Base-by-base conservation (phyloP, 2,329 filamentous ascomycete species). In the Fusarium metavorans region DNA sequence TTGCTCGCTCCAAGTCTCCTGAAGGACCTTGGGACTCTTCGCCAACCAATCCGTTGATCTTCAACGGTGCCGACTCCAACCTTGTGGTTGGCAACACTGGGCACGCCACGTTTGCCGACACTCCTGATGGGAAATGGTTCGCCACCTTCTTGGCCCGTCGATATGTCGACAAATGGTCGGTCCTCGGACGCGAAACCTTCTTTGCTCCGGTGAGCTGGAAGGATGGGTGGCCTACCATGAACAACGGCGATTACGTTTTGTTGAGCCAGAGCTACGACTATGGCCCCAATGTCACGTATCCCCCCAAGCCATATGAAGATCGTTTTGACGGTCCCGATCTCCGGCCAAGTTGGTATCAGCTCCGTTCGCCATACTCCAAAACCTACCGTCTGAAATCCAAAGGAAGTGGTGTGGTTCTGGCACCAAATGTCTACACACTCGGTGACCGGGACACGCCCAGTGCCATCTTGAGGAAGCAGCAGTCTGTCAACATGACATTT, bases 41-140 rank as follows among this genome's bases (percentile, higher is more conserved):
- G 1, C 83, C 84, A 1, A 79, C 77, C 18, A 86, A 86, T 50
- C 84, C 84, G 4, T 80, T 78, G 5, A 68, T 78, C 30, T 78
- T 72, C 68, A 78, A 76, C 56, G 75, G 71, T 14, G 71, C 68
- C 2, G 54, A 75, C 37, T 58, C 61, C 54, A 70, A 72, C 23
- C 65, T 77, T 6, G 75, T 72, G 0, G 62, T 78, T n/a, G 64
- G 72, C 27, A 67, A 69, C 1, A 78, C 76, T 2, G 75, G 76
- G 3, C 76, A 78, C 20, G 76, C 75, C 3, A 76, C 75, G 5
- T 76, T 78, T 34, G 64, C 71, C 30, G 65, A 72, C 30, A 76
- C 75, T 6, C 68, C 75, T 2, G 70, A 73, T n/a, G 76, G 76
- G 10, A 37, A 67, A 25, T 78, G 76, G 76, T 78, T 72, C 61